Evolutionary conservation across 768 basidiomycete species (phyloP).

Genomic region (Mrakia hoshinonis): DNA sequence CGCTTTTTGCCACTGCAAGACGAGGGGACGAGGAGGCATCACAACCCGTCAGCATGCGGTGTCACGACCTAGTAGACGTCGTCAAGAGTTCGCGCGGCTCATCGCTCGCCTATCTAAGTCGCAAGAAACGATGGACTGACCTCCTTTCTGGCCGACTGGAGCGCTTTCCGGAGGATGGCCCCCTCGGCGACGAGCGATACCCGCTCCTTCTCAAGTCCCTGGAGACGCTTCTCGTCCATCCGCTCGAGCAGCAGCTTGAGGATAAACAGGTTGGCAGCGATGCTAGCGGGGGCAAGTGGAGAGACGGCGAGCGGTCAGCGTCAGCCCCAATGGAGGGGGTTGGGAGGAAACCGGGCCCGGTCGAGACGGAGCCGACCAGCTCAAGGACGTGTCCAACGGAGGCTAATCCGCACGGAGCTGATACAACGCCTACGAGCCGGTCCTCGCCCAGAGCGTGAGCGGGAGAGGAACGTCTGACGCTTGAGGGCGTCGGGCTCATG

Average conservation of each 20-base stretch:
- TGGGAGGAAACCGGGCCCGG: neutral
- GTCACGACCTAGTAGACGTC: no score
- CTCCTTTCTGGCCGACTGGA: neutral
- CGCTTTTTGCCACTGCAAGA: neutral
- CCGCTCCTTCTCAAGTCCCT: neutral
- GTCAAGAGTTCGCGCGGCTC: no score
- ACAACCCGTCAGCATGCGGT: no score
- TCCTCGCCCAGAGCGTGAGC: no score
- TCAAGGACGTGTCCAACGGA: no score
- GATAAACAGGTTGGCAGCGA: neutral
- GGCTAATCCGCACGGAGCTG: no score
- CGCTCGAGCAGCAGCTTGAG: neutral
- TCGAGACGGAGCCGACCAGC: no score
- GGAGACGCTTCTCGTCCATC: neutral
- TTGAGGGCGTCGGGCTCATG: no score
- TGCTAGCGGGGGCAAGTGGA: neutral
- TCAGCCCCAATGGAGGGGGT: neutral
- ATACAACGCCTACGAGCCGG: no score
- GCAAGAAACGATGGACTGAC: neutral
- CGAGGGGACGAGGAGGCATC: no score
- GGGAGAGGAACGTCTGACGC: no score
- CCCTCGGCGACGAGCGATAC: neutral
- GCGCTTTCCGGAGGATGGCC: neutral
- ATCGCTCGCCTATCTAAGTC: no score
- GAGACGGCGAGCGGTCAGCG: neutral